Base-by-base conservation (phyloP, 768 basidiomycete species). In the Aureoboletus auriporus region DNA sequence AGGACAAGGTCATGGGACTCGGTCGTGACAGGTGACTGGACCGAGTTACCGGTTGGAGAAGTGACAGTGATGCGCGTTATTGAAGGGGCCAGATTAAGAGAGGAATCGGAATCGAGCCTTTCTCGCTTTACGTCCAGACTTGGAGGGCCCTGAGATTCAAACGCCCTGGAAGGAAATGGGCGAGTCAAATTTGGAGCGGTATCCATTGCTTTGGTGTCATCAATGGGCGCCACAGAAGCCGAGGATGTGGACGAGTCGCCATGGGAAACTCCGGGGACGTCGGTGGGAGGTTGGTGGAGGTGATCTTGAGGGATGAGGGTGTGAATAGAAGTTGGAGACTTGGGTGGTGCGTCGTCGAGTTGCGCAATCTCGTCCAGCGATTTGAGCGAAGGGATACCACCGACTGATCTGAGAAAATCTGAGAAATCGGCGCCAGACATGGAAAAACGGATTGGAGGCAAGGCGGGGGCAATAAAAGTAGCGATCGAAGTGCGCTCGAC, bases 381-480 rank as follows among this genome's bases (percentile, higher is more conserved):
- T 56, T 75, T 72, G 48, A 76, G 61, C 9, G 78, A 68, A 9
- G 74, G 71, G 23, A 73, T 61, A 16, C 77, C 78, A 33, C 76
- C 78, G 6, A 82, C 78, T 29, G 79, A 78, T 56, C 68, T 79
- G 43, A 89, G 75, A 14, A 89, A 66, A 50, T 87, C 86, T 0
- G 83, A 80, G 60, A 97, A 93, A 63, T 95, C 93, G 0, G 81
- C 73, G 39, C 83, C 78, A 50, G 82, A 86, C 70, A 95, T 77
- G 13, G 93, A 94, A 65, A 95, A 86, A n/a, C 89, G 82, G 59
- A 95, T 93, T 0, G 90, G 90, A 3, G 92, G 92, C 27, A 93
- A 72, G 4, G 90, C 88, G 34, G 93, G 92, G 0, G 89, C 87
- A 42, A 91, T 89, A 63, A 86, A 87, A 16, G 90, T 90, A 6